These are phyloP conservation scores for Penicillium parvum DNA, from an alignment of 495 filamentous ascomycete genomes.

Conservation along the genomic window DNA sequence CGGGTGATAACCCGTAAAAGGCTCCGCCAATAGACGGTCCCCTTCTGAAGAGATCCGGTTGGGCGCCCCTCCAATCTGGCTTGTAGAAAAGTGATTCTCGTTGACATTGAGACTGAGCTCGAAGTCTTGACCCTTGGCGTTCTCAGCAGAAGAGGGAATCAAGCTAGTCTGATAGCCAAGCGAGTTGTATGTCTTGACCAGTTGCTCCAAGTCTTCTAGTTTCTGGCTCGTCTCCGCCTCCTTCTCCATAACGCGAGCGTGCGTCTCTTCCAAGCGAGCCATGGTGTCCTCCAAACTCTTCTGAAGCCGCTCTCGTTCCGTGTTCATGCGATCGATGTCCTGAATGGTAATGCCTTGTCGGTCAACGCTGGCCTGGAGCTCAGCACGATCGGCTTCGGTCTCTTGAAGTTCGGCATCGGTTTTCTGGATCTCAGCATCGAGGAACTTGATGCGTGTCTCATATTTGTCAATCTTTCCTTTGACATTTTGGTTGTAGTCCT, in stretches of 20 bases:
- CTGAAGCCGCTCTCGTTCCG: slow-evolving; percentile 85
- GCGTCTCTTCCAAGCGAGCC: slow-evolving; percentile 72
- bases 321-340: slow-evolving; percentile 98
- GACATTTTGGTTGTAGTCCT: slow-evolving; percentile 79
- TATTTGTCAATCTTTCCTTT: slow-evolving; percentile 79
- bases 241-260: slow-evolving; percentile 74
- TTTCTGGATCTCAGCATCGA: slow-evolving; percentile 77
- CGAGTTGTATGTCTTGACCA: slow-evolving; percentile 85
- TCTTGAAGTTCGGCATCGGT: slow-evolving; percentile 70
- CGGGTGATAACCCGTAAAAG: slow-evolving; percentile 81
- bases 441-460: slow-evolving; percentile 64
- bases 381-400: slow-evolving; percentile 73
- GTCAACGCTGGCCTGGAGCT: slow-evolving; percentile 80
- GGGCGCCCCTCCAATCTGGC: slow-evolving; percentile 59
- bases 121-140: slow-evolving; percentile 78
- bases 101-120: slow-evolving; percentile 76
- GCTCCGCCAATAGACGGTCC: slow-evolving; percentile 72
- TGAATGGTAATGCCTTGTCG: slow-evolving; percentile 88
- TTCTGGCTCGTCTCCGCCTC: slow-evolving; percentile 76
- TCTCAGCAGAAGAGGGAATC: slow-evolving; percentile 75
- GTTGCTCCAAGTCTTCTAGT: slow-evolving; percentile 83
- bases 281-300: slow-evolving; percentile 73
- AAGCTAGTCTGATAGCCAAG: slow-evolving; percentile 89
- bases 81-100: slow-evolving; percentile 70
- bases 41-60: slow-evolving; percentile 45